A percentile compares a stretch with the other conserved stretches of the same genome.
Conservation (phyloP, 2,329 filamentous ascomycete species). For the Microdochium bolleyi region DNA sequence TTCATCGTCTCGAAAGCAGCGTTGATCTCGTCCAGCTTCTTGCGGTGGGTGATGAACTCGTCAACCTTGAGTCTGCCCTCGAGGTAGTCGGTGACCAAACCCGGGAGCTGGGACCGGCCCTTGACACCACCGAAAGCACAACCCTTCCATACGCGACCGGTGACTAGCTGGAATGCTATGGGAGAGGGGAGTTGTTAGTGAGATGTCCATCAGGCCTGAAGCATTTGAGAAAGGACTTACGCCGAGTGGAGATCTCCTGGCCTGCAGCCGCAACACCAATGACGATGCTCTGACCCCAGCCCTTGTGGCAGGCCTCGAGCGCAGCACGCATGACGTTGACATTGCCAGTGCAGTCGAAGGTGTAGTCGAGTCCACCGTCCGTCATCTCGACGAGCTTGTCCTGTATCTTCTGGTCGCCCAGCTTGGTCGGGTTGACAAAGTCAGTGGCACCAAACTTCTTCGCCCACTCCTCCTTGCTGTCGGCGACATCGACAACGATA, state of each 20-base stretch:
- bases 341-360: slow-evolving; percentile 98
- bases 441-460: slow-evolving; percentile 93
- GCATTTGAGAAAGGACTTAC: slow-evolving; percentile 37
- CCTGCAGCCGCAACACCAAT: slow-evolving; percentile 96
- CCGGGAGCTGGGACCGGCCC: slow-evolving; percentile 84
- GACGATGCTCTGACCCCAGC: slow-evolving; percentile 96
- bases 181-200: slow-evolving; percentile 6
- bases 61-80: slow-evolving; percentile 90
- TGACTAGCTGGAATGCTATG: slow-evolving; percentile 94
- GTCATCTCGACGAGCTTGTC: slow-evolving; percentile 96
- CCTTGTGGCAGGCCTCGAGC: slow-evolving; percentile 97
- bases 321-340: slow-evolving; percentile 88
- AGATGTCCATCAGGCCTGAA: slow-evolving; percentile 1
- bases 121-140: slow-evolving; percentile 98
- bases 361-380: slow-evolving; percentile 96
- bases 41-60: slow-evolving; percentile 97
- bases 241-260: slow-evolving; percentile 88
- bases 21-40: slow-evolving; percentile 78
- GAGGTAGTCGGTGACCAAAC: slow-evolving; percentile 84
- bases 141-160: slow-evolving; percentile 94
- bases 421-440: slow-evolving; percentile 87
- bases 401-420: slow-evolving; percentile 73
- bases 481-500: slow-evolving; percentile 72
- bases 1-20: slow-evolving; percentile 90
- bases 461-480: slow-evolving; percentile 83